A percentile compares a stretch with the other conserved stretches of the same genome.
These are phyloP conservation scores for Kwoniella bestiolae DNA, from an alignment of 768 basidiomycete species.

Conservation along the genomic window DNA sequence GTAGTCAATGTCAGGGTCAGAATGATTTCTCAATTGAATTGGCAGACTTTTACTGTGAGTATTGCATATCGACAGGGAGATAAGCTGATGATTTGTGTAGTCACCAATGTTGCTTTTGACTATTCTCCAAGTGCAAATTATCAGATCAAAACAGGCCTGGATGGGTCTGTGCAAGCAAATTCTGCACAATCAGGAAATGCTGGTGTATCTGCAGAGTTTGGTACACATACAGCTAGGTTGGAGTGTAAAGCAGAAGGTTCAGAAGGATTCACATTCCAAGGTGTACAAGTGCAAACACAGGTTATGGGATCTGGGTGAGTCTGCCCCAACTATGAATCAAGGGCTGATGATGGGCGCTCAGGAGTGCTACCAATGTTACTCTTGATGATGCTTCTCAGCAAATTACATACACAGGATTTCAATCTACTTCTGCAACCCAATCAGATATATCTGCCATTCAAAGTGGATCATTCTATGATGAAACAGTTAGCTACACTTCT, in stretches of 20 bases:
- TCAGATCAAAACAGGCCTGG: conserved; percentile 24
- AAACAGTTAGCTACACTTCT: conserved; percentile 47
- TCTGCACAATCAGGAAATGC: conserved; percentile 9
- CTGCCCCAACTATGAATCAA: not conserved
- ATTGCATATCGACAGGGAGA: not conserved
- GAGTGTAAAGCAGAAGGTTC: conserved; percentile 17
- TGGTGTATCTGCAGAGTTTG: conserved; percentile 14
- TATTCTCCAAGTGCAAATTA: conserved; percentile 5
- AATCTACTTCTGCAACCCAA: conserved; percentile 17
- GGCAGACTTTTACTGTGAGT: conserved; percentile 25
- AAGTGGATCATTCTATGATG: conserved; percentile 30
- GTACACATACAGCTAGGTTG: conserved; percentile 29
- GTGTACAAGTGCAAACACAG: conserved; percentile 14
- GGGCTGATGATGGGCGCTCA: not conserved
- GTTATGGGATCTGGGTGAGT: conserved; percentile 24
- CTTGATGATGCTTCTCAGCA: conserved; percentile 39
- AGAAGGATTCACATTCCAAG: conserved; percentile 11
- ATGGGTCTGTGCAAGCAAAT: conserved; percentile 24
- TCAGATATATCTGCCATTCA: conserved; percentile 30
- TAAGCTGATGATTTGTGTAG: conserved; percentile 9
- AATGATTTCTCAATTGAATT: conserved; percentile 22
- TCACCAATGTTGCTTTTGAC: conserved; percentile 24
- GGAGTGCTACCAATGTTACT: conserved; percentile 29
- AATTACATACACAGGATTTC: conserved; percentile 41
- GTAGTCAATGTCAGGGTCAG: conserved; percentile 18